Evolutionary conservation across 495 filamentous ascomycete species (phyloP).

Genomic region (Hypoxylon perforatum): DNA sequence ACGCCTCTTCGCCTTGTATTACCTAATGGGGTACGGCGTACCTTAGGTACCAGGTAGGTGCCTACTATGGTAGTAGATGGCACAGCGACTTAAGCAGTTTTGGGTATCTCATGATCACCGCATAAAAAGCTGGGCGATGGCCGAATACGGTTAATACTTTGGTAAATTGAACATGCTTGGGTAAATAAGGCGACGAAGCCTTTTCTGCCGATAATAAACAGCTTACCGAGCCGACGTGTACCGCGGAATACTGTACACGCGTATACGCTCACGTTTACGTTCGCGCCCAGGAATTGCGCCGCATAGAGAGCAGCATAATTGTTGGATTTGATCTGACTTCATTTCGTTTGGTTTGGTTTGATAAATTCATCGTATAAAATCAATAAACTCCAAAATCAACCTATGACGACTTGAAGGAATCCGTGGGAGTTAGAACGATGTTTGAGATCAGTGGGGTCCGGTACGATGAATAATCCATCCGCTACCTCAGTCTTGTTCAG

Average conservation of each 20-base stretch:
- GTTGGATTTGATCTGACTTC: too few species aligned
- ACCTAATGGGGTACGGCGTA: slow-evolving; percentile 23
- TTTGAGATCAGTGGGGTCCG: slow-evolving; percentile 36
- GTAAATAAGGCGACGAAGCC: slow-evolving; percentile 33
- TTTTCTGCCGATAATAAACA: slow-evolving; percentile 35
- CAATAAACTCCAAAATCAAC: too few species aligned
- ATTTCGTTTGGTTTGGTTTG: too few species aligned
- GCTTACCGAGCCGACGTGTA: slow-evolving; percentile 15
- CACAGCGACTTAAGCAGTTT: slow-evolving; percentile 17
- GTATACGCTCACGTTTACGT: not conserved
- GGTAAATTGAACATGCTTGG: slow-evolving; percentile 5
- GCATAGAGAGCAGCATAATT: not conserved
- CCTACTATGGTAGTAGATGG: slow-evolving; percentile 20
- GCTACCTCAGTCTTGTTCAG: too few species aligned
- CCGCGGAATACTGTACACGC: slow-evolving; percentile 3
- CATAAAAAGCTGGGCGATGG: slow-evolving; percentile 24
- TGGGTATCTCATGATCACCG: slow-evolving; percentile 28
- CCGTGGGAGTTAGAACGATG: slow-evolving; percentile 23
- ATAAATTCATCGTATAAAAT: too few species aligned
- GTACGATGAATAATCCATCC: slow-evolving; percentile 13
- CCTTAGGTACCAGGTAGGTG: too few species aligned
- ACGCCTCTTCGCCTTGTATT: slow-evolving; percentile 4
- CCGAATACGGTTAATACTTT: slow-evolving; percentile 30
- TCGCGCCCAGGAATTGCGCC: not conserved
- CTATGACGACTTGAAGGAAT: slow-evolving; percentile 34